phyloP scores from a whole-genome alignment of 371 early-diverging fungal genomes.

The Rhizomucor miehei region DNA sequence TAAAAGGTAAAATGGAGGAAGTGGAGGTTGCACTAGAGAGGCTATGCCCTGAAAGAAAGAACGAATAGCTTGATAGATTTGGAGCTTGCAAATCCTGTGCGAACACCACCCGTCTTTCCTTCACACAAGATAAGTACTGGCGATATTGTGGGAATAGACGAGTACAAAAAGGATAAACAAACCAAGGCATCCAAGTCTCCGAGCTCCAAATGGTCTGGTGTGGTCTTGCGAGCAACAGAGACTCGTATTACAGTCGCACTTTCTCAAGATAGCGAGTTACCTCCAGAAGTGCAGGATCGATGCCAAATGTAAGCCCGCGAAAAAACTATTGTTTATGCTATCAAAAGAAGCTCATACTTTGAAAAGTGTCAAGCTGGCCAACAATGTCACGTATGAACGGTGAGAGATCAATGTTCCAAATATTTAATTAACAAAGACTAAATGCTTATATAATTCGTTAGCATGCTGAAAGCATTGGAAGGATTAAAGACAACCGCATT shows the following conservation, averaged over 20 bases:
- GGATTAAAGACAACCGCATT: slow-evolving; percentile 20
- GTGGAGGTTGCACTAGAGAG: too few relatives aligned
- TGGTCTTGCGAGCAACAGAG: slow-evolving; percentile 61
- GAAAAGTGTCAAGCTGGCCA: slow-evolving; percentile 63
- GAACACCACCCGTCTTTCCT: slow-evolving; percentile 56
- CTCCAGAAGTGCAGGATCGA: slow-evolving; percentile 64
- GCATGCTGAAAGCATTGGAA: slow-evolving; percentile 45
- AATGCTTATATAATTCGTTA: too few relatives aligned
- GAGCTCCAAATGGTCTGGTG: slow-evolving; percentile 39
- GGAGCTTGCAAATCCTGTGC: slow-evolving; percentile 54
- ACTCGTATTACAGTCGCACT: slow-evolving; percentile 64
- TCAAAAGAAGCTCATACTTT: too few relatives aligned
- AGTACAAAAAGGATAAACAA: slow-evolving; percentile 52
- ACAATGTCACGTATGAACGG: slow-evolving; percentile 77
- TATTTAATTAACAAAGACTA: too few relatives aligned
- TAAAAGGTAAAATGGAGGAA: slow-evolving; percentile 42
- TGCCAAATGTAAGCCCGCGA: slow-evolving; percentile 65
- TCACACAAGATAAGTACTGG: slow-evolving; percentile 68
- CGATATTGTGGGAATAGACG: slow-evolving; percentile 74
- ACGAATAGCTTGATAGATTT: slow-evolving; percentile 59
- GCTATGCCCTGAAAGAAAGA: slow-evolving; percentile 4
- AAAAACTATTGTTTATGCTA: too few relatives aligned
- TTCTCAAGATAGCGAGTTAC: slow-evolving; percentile 50
- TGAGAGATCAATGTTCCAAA: slow-evolving; percentile 11
- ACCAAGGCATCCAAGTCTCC: slow-evolving; percentile 15